Conservation (phyloP, 2,329 filamentous ascomycete species). For the Xylaria sp. region DNA sequence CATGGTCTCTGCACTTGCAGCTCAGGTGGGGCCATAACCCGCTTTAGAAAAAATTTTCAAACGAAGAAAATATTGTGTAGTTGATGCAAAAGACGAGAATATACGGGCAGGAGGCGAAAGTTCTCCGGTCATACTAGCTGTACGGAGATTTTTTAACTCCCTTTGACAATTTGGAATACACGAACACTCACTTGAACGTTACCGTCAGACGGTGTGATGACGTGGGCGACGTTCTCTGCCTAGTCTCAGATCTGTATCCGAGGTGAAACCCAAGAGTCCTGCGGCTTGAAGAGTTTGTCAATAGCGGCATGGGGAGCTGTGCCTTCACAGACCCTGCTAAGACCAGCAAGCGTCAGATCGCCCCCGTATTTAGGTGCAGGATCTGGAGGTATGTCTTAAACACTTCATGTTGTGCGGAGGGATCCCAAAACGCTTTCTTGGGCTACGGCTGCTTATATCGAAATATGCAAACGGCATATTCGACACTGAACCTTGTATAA, state of each 20-base stretch:
- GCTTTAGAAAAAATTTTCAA: neutral
- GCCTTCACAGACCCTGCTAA: neutral
- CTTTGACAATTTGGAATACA: constrained; percentile 18
- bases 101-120: neutral
- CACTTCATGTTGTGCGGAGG: neutral
- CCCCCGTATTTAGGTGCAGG: neutral
- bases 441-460: neutral
- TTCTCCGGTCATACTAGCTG: neutral
- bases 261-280: constrained; percentile 18
- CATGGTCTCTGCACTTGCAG: neutral
- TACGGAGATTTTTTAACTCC: neutral
- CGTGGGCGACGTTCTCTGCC: constrained; percentile 1
- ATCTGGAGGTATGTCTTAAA: neutral
- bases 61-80: neutral
- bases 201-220: constrained; percentile 10
- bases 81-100: neutral
- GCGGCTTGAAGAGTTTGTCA: neutral
- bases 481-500: neutral
- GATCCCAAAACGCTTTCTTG: neutral
- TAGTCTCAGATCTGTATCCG: neutral
- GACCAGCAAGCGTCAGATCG: neutral
- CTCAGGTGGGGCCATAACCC: neutral
- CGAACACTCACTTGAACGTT: neutral
- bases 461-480: neutral
- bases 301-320: neutral